phyloP scores from a whole-genome alignment of 2,329 filamentous ascomycete genomes.

The Graphilbum ipis-grandicollis region DNA sequence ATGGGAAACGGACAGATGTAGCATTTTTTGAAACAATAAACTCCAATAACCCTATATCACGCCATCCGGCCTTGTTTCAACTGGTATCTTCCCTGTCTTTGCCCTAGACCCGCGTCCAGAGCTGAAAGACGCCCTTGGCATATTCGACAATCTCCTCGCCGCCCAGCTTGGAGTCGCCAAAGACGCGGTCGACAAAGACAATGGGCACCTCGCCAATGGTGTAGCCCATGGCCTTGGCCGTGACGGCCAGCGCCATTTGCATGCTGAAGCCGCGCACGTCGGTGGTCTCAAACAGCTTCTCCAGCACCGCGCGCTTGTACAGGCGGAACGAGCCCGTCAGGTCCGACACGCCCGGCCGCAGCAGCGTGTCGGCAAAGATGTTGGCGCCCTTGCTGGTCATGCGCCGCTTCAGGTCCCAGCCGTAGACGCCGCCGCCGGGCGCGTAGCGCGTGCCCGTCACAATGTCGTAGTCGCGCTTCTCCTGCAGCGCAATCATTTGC shows the following conservation, averaged over 20 bases:
- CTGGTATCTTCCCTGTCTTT: too few species aligned
- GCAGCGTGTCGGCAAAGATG: conserved; percentile 84
- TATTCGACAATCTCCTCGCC: conserved; percentile 95
- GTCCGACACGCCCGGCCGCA: conserved; percentile 87
- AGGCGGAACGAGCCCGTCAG: conserved; percentile 86
- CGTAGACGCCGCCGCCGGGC: conserved; percentile 74
- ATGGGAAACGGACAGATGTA: too few species aligned
- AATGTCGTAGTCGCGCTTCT: conserved; percentile 70
- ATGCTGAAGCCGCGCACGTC: conserved; percentile 97
- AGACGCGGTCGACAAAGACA: conserved; percentile 85
- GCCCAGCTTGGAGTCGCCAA: conserved; percentile 82
- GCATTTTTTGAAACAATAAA: too few species aligned
- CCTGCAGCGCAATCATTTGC: conserved; percentile 74
- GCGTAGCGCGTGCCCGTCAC: conserved; percentile 94
- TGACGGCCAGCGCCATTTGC: conserved; percentile 99
- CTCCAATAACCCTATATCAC: not conserved
- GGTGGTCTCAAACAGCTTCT: conserved; percentile 78
- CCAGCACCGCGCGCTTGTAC: conserved; percentile 79
- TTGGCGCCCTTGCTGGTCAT: conserved; percentile 78
- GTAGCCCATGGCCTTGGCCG: conserved; percentile 90
- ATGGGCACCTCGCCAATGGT: conserved; percentile 93
- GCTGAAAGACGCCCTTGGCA: conserved; percentile 61
- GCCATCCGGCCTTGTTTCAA: too few species aligned
- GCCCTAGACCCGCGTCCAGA: conserved; percentile 59
- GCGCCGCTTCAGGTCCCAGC: conserved; percentile 90